phyloP scores from a whole-genome alignment of 2,329 filamentous ascomycete genomes.

The Arthrobotrys sinensis region DNA sequence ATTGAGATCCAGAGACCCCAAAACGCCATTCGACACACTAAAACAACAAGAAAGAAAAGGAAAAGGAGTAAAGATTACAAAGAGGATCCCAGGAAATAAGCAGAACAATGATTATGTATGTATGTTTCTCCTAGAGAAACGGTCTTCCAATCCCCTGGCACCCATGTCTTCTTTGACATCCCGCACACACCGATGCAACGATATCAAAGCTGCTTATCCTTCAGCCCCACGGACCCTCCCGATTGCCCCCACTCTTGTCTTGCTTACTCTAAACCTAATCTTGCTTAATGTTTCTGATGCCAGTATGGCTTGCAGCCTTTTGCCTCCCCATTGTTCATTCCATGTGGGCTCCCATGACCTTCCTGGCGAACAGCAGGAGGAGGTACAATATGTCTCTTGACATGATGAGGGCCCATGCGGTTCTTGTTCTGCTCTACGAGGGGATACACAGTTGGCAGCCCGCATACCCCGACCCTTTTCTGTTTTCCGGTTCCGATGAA shows the following conservation, averaged over 20 bases:
- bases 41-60: background rate
- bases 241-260: constrained; percentile 5
- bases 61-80: background rate
- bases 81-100: constrained; percentile 4
- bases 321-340: background rate
- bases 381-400: background rate
- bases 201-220: constrained; percentile 20
- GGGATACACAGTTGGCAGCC: constrained; percentile 5
- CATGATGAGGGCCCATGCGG: background rate
- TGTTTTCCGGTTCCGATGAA: constrained; percentile 7
- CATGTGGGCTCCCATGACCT: constrained; percentile 7
- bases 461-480: constrained; percentile 20
- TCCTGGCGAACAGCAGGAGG: background rate
- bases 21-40: constrained; percentile 2
- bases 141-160: background rate
- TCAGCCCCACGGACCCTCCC: constrained; percentile 5
- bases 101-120: background rate
- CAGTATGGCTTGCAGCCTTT: background rate
- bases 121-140: background rate
- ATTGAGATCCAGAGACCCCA: background rate
- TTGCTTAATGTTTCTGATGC: constrained; percentile 2
- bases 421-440: constrained; percentile 26
- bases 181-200: constrained; percentile 3
- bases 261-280: background rate
- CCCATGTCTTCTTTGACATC: constrained; percentile 1